These are phyloP conservation scores for Jacaranda mimosifolia DNA, from an alignment of 257 asterid species.

Conservation along the genomic window DNA sequence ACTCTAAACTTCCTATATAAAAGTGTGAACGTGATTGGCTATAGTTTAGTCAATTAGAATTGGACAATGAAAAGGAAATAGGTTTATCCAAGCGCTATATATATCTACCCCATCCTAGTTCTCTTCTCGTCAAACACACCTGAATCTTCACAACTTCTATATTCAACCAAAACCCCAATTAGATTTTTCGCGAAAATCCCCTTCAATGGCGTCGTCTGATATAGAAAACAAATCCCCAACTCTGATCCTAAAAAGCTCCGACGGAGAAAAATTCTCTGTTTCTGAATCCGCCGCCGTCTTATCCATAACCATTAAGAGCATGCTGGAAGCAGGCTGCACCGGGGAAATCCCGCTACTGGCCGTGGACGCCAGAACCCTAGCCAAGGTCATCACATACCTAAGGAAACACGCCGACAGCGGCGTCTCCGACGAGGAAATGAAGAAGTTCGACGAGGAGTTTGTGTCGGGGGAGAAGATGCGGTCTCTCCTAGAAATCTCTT, in stretches of 20 bases:
- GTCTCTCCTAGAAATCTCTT: neutral
- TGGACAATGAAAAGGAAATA: too few relatives aligned
- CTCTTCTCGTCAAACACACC: too few relatives aligned
- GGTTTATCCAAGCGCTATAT: neutral
- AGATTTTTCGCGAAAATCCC: neutral
- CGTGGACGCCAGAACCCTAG: constrained; percentile 1
- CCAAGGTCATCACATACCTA: neutral
- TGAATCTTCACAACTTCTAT: neutral
- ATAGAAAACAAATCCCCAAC: neutral
- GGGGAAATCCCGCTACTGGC: constrained; percentile 2
- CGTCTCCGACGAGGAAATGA: neutral
- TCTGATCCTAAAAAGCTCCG: neutral
- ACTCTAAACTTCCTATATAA: too few relatives aligned
- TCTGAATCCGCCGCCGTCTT: constrained; percentile 5
- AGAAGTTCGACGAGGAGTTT: constrained; percentile 17
- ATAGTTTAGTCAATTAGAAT: too few relatives aligned
- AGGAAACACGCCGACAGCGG: constrained; percentile 10
- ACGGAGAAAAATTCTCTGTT: neutral
- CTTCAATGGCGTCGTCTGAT: neutral
- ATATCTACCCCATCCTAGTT: neutral
- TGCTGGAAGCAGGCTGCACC: constrained; percentile 16
- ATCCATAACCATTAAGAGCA: constrained; percentile 1
- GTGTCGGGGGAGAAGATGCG: neutral
- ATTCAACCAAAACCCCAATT: neutral
- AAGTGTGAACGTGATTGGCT: too few relatives aligned